phyloP scores from a whole-genome alignment of 139 green algal species.

The Edaphochlamys debaryana region DNA sequence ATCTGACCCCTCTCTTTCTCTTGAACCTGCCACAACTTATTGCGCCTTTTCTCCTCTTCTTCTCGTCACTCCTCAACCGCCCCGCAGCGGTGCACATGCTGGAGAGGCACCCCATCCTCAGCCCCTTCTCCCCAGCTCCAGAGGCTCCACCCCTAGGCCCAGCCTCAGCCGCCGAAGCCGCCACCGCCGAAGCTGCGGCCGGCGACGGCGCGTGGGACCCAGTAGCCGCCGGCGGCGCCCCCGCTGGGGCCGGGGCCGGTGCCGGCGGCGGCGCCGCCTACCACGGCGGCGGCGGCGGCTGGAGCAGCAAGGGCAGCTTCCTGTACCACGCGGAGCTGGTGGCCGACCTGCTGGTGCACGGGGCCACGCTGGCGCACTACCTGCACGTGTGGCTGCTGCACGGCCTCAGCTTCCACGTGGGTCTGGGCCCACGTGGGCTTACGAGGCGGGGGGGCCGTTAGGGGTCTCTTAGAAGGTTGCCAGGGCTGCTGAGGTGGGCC shows the following conservation, averaged over 20 bases:
- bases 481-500: too few relatives aligned
- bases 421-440: background rate
- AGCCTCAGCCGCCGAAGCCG: background rate
- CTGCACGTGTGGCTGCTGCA: constrained; percentile 61
- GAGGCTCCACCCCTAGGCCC: background rate
- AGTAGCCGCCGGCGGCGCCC: background rate
- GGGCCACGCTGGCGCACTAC: constrained; percentile 60
- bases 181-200: background rate
- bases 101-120: background rate
- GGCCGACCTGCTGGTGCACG: constrained; percentile 51
- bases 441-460: background rate
- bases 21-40: too few relatives aligned
- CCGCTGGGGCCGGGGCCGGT: background rate
- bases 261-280: too few relatives aligned
- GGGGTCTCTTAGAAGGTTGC: background rate
- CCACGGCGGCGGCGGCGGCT: constrained; percentile 24
- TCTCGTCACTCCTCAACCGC: too few relatives aligned
- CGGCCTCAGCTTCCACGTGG: constrained; percentile 52
- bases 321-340: constrained; percentile 52
- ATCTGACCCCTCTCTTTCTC: too few relatives aligned
- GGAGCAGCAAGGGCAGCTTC: constrained; percentile 7
- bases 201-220: background rate
- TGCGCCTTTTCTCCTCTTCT: too few relatives aligned
- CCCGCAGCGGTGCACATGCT: constrained; percentile 14
- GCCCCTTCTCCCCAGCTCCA: background rate